These are phyloP conservation scores for Pseudonectria foliicola DNA, from an alignment of 2,329 filamentous ascomycete genomes.

Conservation along the genomic window DNA sequence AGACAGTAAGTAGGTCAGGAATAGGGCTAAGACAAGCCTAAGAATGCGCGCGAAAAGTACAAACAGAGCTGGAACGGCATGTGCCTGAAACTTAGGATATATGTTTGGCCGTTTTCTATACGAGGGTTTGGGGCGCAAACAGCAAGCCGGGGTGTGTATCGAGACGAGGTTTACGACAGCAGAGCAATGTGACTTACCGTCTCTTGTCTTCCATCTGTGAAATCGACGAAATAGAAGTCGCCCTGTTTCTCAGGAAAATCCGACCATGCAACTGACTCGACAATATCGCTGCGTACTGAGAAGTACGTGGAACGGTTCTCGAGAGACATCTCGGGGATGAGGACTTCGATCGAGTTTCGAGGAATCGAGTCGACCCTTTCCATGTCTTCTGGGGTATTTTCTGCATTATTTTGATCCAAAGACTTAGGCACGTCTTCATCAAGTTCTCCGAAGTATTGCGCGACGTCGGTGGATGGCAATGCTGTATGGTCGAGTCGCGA, in stretches of 20 bases:
- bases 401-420: too few relatives aligned
- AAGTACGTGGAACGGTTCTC: conserved; percentile 25
- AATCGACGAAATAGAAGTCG: conserved; percentile 33
- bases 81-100: too few relatives aligned
- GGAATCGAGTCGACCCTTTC: background rate
- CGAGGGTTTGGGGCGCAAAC: too few relatives aligned
- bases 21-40: too few relatives aligned
- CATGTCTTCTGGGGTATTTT: too few relatives aligned
- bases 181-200: conserved; percentile 30
- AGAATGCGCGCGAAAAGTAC: too few relatives aligned
- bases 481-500: background rate
- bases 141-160: background rate
- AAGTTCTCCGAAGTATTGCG: too few relatives aligned
- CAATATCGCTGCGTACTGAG: conserved; percentile 26
- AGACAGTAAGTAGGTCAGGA: background rate
- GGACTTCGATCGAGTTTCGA: conserved; percentile 22
- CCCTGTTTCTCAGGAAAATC: conserved; percentile 18
- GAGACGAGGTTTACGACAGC: background rate
- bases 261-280: conserved; percentile 31
- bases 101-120: too few relatives aligned
- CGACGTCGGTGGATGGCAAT: too few relatives aligned
- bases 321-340: conserved; percentile 20
- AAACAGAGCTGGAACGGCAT: too few relatives aligned
- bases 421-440: too few relatives aligned
- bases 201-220: conserved; percentile 38